phyloP scores from a whole-genome alignment of 129 eudicot genomes.

The Heracleum sosnowskyi region DNA sequence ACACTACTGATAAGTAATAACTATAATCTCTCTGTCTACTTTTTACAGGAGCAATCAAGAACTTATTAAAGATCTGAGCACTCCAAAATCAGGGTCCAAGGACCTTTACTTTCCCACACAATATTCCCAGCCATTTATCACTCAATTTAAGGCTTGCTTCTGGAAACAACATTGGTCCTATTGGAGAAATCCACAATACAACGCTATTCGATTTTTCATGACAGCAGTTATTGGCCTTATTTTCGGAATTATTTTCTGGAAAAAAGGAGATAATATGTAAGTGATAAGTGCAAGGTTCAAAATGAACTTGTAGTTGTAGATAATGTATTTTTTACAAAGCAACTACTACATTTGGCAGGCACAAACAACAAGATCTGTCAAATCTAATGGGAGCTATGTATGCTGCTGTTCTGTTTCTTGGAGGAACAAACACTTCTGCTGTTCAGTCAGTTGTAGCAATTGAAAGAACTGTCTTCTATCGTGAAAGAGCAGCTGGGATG shows the following conservation, averaged over 20 bases:
- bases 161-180: conserved; percentile 54
- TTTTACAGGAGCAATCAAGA: conserved; percentile 40
- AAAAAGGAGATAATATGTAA: conserved; percentile 49
- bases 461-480: conserved; percentile 48
- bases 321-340: background rate
- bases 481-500: conserved; percentile 63
- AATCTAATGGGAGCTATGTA: conserved; percentile 50
- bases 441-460: conserved; percentile 44
- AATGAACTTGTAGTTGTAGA: background rate
- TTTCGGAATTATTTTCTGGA: conserved; percentile 50
- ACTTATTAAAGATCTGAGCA: conserved; percentile 42
- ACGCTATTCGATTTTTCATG: conserved; percentile 35
- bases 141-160: conserved; percentile 46
- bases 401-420: conserved; percentile 53
- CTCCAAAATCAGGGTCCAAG: conserved; percentile 28
- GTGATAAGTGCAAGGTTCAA: background rate
- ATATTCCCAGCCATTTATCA: conserved; percentile 36
- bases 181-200: conserved; percentile 55
- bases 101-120: conserved; percentile 45
- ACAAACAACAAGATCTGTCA: conserved; percentile 41
- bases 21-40: background rate
- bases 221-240: conserved; percentile 31
- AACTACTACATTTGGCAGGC: conserved; percentile 19
- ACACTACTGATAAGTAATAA: background rate
- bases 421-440: conserved; percentile 40